Conservation (phyloP, 78 protist species). For the Blattamonas nauphoetae region DNA sequence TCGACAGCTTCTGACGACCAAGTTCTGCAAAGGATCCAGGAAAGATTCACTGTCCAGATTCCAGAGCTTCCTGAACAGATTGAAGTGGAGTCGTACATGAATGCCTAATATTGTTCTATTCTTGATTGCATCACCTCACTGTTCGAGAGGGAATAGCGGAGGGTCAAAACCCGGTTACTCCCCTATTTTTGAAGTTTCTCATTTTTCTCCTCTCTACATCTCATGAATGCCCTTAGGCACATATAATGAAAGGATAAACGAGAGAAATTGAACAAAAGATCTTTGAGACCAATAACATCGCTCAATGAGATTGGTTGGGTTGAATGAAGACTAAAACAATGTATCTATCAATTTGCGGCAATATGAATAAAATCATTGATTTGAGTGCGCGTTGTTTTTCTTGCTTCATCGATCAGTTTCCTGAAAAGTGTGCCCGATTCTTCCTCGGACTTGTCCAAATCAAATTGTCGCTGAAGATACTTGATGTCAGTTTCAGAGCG, state of each 20-base stretch:
- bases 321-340: no score
- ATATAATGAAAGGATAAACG: no score
- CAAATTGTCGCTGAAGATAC: constrained; percentile 45
- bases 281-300: no score
- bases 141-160: no score
- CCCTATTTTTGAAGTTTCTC: no score
- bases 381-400: background rate
- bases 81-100: constrained; percentile 68
- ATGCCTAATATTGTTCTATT: no score
- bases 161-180: no score
- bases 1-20: constrained; percentile 57
- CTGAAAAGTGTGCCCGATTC: constrained; percentile 50
- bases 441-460: constrained; percentile 45
- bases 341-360: background rate
- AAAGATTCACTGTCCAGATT: constrained; percentile 78
- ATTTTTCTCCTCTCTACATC: no score
- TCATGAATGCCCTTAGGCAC: no score
- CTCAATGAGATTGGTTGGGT: no score
- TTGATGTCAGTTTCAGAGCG: constrained; percentile 40
- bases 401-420: background rate
- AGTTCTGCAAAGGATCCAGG: constrained; percentile 72
- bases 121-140: no score
- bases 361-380: constrained; percentile 21
- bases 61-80: constrained; percentile 64
- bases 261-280: no score